Conservation (phyloP, 192 early-diverging fungal species). For the Physocladia obscura region DNA sequence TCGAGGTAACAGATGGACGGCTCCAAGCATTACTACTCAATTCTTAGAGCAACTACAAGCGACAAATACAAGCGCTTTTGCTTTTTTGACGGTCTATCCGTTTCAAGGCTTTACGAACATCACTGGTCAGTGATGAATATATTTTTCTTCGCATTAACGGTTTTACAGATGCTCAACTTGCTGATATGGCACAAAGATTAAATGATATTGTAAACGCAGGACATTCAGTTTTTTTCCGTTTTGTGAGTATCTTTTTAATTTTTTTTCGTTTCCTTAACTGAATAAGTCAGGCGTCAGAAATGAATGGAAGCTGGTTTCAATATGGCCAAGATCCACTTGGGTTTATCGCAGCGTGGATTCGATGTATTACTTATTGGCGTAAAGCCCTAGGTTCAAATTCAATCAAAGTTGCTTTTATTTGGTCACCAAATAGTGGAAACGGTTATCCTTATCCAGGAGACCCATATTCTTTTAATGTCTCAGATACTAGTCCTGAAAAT, state of each 20-base stretch:
- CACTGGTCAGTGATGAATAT: not conserved
- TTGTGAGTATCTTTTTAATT: not conserved
- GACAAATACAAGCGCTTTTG: not conserved
- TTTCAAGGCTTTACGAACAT: slow-evolving; percentile 3
- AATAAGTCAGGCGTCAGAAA: not conserved
- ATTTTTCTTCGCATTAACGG: not conserved
- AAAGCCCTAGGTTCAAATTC: not conserved
- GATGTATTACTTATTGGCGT: not conserved
- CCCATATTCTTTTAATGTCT: not conserved
- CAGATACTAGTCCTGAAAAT: not conserved
- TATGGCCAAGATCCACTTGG: not conserved
- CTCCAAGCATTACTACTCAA: not conserved
- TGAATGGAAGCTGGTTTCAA: slow-evolving; percentile 13
- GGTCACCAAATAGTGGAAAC: slow-evolving; percentile 26
- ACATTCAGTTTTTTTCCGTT: slow-evolving; percentile 7
- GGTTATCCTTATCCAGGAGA: slow-evolving; percentile 16
- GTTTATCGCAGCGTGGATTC: not conserved
- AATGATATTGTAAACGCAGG: not conserved
- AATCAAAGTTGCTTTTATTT: slow-evolving; percentile 11
- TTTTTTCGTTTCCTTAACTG: not conserved
- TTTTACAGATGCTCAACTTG: slow-evolving; percentile 2
- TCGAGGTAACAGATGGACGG: slow-evolving; percentile 5
- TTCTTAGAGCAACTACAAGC: slow-evolving; percentile 1
- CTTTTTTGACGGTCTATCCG: slow-evolving; percentile 10
- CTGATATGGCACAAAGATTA: not conserved